phyloP scores from a whole-genome alignment of 1,284 basidiomycete species.

The Puccinia coronata region DNA sequence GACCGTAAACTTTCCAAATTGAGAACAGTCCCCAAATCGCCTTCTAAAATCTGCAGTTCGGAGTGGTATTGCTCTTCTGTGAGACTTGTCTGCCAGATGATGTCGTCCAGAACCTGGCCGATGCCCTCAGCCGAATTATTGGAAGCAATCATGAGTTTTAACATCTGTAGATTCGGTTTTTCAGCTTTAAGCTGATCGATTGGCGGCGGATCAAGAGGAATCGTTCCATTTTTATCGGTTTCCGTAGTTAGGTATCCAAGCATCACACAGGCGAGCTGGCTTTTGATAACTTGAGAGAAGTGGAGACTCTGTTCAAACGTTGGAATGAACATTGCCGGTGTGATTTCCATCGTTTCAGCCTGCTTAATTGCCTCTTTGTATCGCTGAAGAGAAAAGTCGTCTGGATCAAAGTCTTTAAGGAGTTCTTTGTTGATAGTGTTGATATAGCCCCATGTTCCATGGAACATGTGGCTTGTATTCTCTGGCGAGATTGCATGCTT shows the following conservation, averaged over 20 bases:
- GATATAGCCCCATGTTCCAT: too few relatives aligned
- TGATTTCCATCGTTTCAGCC: neutral
- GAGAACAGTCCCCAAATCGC: slow-evolving; percentile 15
- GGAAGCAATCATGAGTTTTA: slow-evolving; percentile 30
- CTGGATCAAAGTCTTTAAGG: neutral
- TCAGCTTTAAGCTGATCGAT: neutral
- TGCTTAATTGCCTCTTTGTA: neutral
- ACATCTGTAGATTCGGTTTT: slow-evolving; percentile 12
- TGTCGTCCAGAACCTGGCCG: neutral
- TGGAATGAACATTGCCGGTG: neutral
- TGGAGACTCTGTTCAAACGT: neutral
- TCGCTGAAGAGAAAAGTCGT: slow-evolving; percentile 4
- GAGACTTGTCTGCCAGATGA: neutral
- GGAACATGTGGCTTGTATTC: too few relatives aligned
- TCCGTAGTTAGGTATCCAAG: neutral
- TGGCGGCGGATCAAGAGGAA: neutral
- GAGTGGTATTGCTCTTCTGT: neutral
- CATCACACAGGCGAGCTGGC: neutral
- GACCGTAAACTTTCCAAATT: neutral
- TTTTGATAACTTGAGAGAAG: neutral
- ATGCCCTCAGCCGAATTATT: slow-evolving; percentile 22
- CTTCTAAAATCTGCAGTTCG: slow-evolving; percentile 7
- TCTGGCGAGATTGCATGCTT: neutral
- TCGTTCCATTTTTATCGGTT: neutral
- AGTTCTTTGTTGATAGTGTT: too few relatives aligned